phyloP scores from a whole-genome alignment of 2,329 filamentous ascomycete genomes.

The Alternaria burnsii region DNA sequence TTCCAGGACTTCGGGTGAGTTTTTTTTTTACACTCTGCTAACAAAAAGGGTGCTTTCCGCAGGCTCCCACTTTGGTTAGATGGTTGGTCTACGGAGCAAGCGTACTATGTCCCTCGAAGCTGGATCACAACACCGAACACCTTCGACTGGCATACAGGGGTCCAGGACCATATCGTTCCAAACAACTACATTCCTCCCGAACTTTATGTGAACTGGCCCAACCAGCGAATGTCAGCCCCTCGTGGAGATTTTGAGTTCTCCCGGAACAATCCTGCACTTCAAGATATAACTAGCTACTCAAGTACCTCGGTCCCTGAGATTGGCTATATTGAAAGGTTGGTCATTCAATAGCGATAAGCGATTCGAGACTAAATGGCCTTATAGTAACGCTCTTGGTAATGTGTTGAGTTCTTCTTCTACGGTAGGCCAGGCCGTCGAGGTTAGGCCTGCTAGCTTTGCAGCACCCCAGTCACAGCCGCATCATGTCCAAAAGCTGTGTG shows the following conservation, averaged over 20 bases:
- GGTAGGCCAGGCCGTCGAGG: too few species aligned
- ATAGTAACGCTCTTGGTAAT: background rate
- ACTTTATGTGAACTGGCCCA: background rate
- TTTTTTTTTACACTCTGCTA: constrained; percentile 11
- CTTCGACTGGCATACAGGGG: background rate
- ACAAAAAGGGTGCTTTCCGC: constrained; percentile 11
- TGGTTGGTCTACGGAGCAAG: too few species aligned
- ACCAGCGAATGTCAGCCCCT: background rate
- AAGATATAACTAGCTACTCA: too few species aligned
- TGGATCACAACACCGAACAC: background rate
- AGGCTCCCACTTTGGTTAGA: too few species aligned
- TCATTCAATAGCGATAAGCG: too few species aligned
- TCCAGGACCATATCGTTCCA: background rate
- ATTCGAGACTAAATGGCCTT: background rate
- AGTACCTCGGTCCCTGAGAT: too few species aligned
- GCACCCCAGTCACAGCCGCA: background rate
- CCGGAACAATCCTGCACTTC: too few species aligned
- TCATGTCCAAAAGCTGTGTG: too few species aligned
- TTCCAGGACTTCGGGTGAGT: background rate
- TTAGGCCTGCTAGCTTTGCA: background rate
- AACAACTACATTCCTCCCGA: background rate
- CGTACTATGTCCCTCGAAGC: background rate
- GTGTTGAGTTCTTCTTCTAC: background rate
- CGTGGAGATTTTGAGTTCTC: background rate
- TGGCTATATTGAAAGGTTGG: too few species aligned